Conservation (phyloP, 768 basidiomycete genomes). For the Mycena metata region DNA sequence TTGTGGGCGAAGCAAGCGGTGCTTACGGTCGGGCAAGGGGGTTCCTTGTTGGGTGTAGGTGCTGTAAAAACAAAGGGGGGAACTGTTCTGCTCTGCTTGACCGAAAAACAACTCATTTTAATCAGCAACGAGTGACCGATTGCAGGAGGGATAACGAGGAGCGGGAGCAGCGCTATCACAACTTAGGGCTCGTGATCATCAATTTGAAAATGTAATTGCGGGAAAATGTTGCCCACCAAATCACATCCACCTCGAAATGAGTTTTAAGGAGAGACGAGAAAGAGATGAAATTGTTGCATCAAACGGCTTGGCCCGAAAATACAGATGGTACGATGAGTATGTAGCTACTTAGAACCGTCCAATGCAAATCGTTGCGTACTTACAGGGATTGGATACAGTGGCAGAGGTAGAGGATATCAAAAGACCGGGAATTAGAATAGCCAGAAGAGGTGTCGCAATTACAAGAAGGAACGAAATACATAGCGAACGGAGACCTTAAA, state of each 20-base stretch:
- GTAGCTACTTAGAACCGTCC: conserved; percentile 20
- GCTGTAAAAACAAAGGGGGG: conserved; percentile 53
- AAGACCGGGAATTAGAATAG: conserved; percentile 27
- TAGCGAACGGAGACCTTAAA: conserved; percentile 18
- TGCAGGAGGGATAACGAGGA: no score
- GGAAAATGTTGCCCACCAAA: no score
- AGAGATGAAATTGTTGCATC: conserved; percentile 23
- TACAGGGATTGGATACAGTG: conserved; percentile 27
- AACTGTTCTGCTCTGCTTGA: conserved; percentile 74
- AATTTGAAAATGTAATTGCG: no score
- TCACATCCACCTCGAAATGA: no score
- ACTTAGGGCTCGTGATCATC: no score
- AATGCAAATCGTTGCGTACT: conserved; percentile 28
- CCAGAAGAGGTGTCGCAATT: conserved; percentile 25
- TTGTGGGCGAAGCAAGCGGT: conserved; percentile 86
- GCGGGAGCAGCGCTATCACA: no score
- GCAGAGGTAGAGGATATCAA: conserved; percentile 3
- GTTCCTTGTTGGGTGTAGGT: conserved; percentile 85
- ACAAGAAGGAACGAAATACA: conserved; percentile 36
- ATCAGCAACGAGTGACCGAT: conserved; percentile 46
- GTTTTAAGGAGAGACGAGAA: conserved; percentile 40
- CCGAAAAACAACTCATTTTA: conserved; percentile 81
- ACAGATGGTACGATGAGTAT: conserved; percentile 27
- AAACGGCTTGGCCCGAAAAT: conserved; percentile 14
- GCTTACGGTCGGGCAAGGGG: conserved; percentile 77